A percentile compares a stretch with the other conserved stretches of the same genome.
phyloP scores from a whole-genome alignment of 2,329 filamentous ascomycete genomes.

The Graphiopsis chlorocephala region DNA sequence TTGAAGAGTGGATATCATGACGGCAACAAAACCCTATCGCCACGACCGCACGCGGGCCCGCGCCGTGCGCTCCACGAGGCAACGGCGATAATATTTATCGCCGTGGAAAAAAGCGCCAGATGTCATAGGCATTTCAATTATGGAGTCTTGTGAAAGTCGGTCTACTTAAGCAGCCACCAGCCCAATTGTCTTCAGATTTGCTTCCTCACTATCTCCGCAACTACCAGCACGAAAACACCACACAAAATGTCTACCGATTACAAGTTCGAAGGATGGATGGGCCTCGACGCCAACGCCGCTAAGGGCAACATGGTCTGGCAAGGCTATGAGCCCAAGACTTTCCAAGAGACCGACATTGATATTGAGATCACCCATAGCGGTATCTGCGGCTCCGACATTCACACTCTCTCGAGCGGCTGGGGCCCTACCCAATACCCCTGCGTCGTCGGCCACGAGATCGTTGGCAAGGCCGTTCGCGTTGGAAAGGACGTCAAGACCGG shows the following conservation, averaged over 20 bases:
- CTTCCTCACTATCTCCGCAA: not conserved
- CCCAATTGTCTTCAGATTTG: not conserved
- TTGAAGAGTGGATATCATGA: not conserved
- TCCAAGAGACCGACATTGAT: constrained; percentile 34
- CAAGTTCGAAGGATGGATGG: constrained; percentile 56
- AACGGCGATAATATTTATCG: constrained; percentile 2
- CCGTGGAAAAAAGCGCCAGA: not conserved
- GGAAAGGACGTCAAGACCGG: constrained; percentile 25
- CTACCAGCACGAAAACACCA: not conserved
- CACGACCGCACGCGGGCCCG: constrained; percentile 4
- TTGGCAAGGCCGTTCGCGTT: constrained; percentile 26
- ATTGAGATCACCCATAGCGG: constrained; percentile 35
- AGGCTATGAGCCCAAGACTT: constrained; percentile 37
- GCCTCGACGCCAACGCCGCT: constrained; percentile 44
- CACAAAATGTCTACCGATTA: constrained; percentile 33
- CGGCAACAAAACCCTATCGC: not conserved
- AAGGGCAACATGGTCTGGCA: constrained; percentile 53
- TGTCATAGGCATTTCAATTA: not conserved
- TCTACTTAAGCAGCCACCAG: not conserved
- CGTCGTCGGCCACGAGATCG: constrained; percentile 29
- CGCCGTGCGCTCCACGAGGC: not conserved
- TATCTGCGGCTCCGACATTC: constrained; percentile 31
- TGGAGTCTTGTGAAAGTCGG: not conserved
- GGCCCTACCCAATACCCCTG: constrained; percentile 37
- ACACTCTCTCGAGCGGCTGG: constrained; percentile 36